These are phyloP conservation scores for Flaveria sonorensis DNA, from an alignment of 129 eudicot species.

Conservation along the genomic window DNA sequence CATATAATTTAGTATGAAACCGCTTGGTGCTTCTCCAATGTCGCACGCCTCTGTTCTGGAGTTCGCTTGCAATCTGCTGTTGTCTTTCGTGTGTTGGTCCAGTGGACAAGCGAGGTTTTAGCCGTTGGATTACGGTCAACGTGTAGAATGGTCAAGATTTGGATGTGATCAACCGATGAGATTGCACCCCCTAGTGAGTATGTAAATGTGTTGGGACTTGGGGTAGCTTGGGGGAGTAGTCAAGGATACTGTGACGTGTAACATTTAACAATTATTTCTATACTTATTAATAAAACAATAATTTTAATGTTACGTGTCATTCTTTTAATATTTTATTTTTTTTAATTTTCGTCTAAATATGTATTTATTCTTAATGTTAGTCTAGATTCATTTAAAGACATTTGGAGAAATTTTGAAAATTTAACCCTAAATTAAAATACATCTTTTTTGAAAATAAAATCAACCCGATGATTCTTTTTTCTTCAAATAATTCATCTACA, in stretches of 20 bases:
- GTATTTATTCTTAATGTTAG: no score
- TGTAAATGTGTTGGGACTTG: constrained; percentile 9
- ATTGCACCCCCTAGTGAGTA: constrained; percentile 14
- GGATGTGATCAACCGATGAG: constrained; percentile 13
- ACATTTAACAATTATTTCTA: not conserved
- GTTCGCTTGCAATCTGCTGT: constrained; percentile 19
- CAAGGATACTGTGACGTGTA: not conserved
- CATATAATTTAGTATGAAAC: not conserved
- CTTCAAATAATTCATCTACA: no score
- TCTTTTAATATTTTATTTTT: no score
- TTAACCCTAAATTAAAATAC: no score
- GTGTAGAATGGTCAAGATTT: not conserved
- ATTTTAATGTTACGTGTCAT: no score
- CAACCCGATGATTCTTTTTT: no score
- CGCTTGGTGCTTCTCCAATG: constrained; percentile 31
- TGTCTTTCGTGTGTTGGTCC: constrained; percentile 19
- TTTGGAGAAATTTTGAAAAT: no score
- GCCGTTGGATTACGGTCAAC: constrained; percentile 26
- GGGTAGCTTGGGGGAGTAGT: constrained; percentile 32
- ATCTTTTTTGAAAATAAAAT: no score
- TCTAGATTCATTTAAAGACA: no score
- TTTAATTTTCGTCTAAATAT: no score
- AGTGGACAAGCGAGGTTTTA: constrained; percentile 1
- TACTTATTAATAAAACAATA: no score
- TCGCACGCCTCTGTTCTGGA: constrained; percentile 30